phyloP scores from a whole-genome alignment of 176 grass and related monocot species.

The Musa schizocarpa region DNA sequence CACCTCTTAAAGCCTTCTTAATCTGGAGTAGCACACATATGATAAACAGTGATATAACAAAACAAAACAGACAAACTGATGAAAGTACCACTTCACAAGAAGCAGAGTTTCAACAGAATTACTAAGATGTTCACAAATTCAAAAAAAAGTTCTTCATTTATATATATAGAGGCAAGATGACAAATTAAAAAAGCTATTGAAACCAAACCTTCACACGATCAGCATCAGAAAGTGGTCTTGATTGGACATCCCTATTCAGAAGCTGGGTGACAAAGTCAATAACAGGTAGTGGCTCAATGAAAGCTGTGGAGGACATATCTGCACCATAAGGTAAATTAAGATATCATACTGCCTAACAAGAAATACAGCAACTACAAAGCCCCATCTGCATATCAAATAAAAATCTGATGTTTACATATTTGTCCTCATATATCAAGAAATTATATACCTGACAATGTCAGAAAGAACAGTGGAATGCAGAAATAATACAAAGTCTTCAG shows the following conservation, averaged over 20 bases:
- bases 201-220: constrained; percentile 70
- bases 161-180: not conserved
- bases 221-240: constrained; percentile 67
- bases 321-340: not conserved
- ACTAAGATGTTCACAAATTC: too few species aligned
- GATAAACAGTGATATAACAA: not conserved
- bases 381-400: not conserved
- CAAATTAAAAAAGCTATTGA: not conserved
- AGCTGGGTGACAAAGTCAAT: constrained; percentile 65
- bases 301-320: constrained; percentile 96
- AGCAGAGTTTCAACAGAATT: too few species aligned
- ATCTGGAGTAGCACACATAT: constrained; percentile 37
- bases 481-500: too few species aligned
- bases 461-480: not conserved
- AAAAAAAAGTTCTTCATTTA: too few species aligned
- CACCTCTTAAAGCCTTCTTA: constrained; percentile 80
- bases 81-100: too few species aligned
- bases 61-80: not conserved
- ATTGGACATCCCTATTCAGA: constrained; percentile 56
- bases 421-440: not conserved
- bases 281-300: constrained; percentile 79
- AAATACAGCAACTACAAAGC: not conserved
- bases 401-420: not conserved
- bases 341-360: not conserved
- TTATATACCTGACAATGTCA: not conserved